Percentiles rank a stretch among this genome's conserved stretches.
Conservation (phyloP, 2,329 filamentous ascomycete genomes). For the Verticillium tricorpus region DNA sequence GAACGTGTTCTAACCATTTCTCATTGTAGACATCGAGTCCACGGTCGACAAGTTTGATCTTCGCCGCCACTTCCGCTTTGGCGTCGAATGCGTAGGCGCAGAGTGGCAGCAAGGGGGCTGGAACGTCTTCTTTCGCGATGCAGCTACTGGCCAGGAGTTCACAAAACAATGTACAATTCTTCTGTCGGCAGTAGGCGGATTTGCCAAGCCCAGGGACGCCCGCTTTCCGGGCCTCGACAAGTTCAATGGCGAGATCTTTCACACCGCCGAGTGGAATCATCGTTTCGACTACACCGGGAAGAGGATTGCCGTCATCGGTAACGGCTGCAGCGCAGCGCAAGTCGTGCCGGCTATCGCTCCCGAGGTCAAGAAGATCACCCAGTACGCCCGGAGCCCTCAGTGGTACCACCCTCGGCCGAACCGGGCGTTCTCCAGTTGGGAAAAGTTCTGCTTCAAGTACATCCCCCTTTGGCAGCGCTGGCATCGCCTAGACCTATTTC, state of each 20-base stretch:
- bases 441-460: constrained; percentile 18
- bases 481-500: constrained; percentile 14
- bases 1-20: neutral
- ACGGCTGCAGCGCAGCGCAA: constrained; percentile 29
- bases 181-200: constrained; percentile 21
- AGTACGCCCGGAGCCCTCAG: constrained; percentile 20
- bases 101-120: constrained; percentile 15
- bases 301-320: constrained; percentile 30
- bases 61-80: constrained; percentile 16
- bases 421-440: neutral
- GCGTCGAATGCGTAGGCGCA: constrained; percentile 16
- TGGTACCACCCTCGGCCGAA: constrained; percentile 21
- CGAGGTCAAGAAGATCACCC: constrained; percentile 16
- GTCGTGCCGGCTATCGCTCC: constrained; percentile 27
- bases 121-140: constrained; percentile 15
- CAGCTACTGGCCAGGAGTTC: constrained; percentile 12
- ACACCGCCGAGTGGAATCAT: constrained; percentile 29
- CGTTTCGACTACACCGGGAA: constrained; percentile 20
- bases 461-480: constrained; percentile 16
- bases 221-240: constrained; percentile 21
- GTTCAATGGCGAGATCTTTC: constrained; percentile 28
- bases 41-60: constrained; percentile 17
- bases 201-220: constrained; percentile 20
- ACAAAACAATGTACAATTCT: constrained; percentile 14
- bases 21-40: constrained; percentile 8